Evolutionary conservation across 108 stramenopile species (phyloP).

Genomic region (Skeletonema potamos): DNA sequence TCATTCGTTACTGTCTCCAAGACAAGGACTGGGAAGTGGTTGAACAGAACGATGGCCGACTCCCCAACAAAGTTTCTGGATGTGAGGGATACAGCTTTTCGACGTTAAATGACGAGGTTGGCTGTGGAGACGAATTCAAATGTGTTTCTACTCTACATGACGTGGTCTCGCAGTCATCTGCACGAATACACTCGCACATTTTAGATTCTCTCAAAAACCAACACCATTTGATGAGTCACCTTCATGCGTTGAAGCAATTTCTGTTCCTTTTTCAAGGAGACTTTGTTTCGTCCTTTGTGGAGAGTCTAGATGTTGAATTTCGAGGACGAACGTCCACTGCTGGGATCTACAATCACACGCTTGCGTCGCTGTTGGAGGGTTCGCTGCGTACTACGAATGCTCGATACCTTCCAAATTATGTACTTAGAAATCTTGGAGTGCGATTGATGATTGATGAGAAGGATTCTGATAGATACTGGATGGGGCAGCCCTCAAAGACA

Average conservation of each 20-base stretch:
- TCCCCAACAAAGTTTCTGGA: constrained; percentile 8
- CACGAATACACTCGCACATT: constrained; percentile 72
- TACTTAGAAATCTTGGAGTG: constrained; percentile 80
- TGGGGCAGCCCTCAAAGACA: constrained; percentile 36
- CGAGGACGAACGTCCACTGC: constrained; percentile 43
- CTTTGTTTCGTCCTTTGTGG: constrained; percentile 89
- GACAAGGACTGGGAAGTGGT: constrained; percentile 72
- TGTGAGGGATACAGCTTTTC: constrained; percentile 16
- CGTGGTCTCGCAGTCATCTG: constrained; percentile 55
- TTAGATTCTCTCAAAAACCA: constrained; percentile 63
- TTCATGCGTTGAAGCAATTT: constrained; percentile 93
- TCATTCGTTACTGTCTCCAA: constrained; percentile 81
- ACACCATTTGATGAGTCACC: constrained; percentile 83
- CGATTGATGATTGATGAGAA: constrained; percentile 52
- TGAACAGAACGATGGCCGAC: constrained; percentile 22
- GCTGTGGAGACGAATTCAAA: constrained; percentile 29
- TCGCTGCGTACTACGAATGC: constrained; percentile 91
- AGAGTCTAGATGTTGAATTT: constrained; percentile 76
- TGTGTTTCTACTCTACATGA: constrained; percentile 41
- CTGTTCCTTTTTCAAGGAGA: constrained; percentile 96
- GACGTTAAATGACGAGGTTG: constrained; percentile 25
- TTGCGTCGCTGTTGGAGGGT: constrained; percentile 76
- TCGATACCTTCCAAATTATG: constrained; percentile 63
- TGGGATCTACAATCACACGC: constrained; percentile 80
- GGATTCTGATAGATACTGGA: constrained; percentile 50